phyloP scores from a whole-genome alignment of 176 grass and related monocot genomes.

The Miscanthus lutarioriparius region DNA sequence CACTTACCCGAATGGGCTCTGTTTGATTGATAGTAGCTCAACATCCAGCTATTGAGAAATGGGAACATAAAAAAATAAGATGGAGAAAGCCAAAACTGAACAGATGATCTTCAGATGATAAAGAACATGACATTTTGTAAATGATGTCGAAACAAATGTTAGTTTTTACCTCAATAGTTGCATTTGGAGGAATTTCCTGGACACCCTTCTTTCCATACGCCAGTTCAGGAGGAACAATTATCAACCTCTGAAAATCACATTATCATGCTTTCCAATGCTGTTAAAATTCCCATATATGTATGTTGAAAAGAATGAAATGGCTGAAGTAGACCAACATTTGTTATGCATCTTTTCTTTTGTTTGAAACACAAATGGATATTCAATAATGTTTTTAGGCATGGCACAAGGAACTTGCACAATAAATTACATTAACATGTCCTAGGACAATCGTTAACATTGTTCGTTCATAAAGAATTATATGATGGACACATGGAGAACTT shows the following conservation, averaged over 20 bases:
- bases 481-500: conserved; percentile 13
- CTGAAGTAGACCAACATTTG: neutral
- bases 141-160: conserved; percentile 12
- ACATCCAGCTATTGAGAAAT: conserved; percentile 71
- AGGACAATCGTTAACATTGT: conserved; percentile 22
- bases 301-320: conserved; percentile 1
- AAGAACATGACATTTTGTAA: neutral
- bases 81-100: conserved; percentile 9
- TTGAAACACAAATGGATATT: neutral
- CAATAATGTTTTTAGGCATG: neutral
- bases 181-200: conserved; percentile 97
- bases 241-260: conserved; percentile 68
- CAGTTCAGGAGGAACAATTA: conserved; percentile 85
- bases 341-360: neutral
- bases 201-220: conserved; percentile 94
- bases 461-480: neutral
- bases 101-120: neutral
- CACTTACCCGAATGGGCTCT: conserved; percentile 71
- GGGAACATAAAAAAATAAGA: conserved; percentile 15
- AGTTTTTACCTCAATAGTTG: conserved; percentile 82
- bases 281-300: conserved; percentile 8
- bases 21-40: conserved; percentile 79
- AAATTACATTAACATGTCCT: neutral
- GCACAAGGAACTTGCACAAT: neutral
- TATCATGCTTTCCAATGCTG: conserved; percentile 8